These are phyloP conservation scores for Zymoseptoria tritici DNA, from an alignment of 2,329 filamentous ascomycete genomes.

Conservation along the genomic window DNA sequence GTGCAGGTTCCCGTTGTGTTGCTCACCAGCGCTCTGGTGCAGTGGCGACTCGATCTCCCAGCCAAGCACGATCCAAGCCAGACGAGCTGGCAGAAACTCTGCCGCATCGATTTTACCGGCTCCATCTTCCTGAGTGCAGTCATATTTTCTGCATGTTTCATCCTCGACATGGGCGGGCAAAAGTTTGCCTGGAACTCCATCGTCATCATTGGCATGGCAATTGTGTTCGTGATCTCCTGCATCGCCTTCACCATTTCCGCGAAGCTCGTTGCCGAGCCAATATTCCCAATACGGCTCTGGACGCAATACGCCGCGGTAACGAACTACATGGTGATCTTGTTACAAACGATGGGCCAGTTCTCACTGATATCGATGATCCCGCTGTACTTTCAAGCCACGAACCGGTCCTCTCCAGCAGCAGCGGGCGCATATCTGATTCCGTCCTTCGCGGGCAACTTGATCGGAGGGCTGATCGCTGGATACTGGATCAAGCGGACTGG, in stretches of 20 bases:
- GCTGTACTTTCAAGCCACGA: conserved; percentile 61
- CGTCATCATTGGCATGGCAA: conserved; percentile 21
- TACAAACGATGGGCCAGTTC: conserved; percentile 53
- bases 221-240: conserved; percentile 6
- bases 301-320: conserved; percentile 46
- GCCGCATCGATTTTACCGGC: conserved; percentile 54
- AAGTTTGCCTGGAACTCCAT: conserved; percentile 33
- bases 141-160: conserved; percentile 40
- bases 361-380: conserved; percentile 60
- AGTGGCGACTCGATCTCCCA: conserved; percentile 21
- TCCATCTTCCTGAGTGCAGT: conserved; percentile 39
- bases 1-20: conserved; percentile 51
- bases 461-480: conserved; percentile 56
- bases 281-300: conserved; percentile 52
- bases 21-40: conserved; percentile 44
- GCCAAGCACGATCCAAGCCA: conserved; percentile 1
- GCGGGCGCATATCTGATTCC: conserved; percentile 59
- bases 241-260: conserved; percentile 19
- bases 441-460: conserved; percentile 58
- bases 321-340: conserved; percentile 45
- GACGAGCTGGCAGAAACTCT: conserved; percentile 32
- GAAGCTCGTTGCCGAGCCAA: conserved; percentile 34
- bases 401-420: conserved; percentile 48
- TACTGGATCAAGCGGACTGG: conserved; percentile 52
- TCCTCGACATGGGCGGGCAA: conserved; percentile 45